Conservation (phyloP, 106 monocot species). For the Vanilla planifolia region DNA sequence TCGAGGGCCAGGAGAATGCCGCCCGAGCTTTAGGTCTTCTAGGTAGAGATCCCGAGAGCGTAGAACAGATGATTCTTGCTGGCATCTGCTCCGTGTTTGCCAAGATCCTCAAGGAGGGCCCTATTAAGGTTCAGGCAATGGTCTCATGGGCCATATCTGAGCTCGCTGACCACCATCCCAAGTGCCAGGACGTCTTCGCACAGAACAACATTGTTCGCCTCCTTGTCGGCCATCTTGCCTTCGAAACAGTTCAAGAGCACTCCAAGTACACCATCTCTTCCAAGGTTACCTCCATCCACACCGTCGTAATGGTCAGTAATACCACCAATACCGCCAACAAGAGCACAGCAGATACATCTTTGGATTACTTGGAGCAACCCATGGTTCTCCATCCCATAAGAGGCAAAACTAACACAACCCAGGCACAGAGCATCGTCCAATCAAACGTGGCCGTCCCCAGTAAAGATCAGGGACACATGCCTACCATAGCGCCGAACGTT, state of each 20-base stretch:
- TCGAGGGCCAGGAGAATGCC: constrained; percentile 72
- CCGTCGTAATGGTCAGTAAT: constrained; percentile 37
- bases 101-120: constrained; percentile 66
- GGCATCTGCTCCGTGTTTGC: constrained; percentile 62
- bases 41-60: constrained; percentile 60
- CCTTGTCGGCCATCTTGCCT: constrained; percentile 81
- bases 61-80: constrained; percentile 46
- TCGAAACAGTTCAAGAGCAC: constrained; percentile 87
- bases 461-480: not conserved
- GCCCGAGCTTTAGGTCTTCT: constrained; percentile 53
- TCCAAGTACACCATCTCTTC: constrained; percentile 58
- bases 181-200: constrained; percentile 68
- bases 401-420: not conserved
- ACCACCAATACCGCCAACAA: constrained; percentile 6
- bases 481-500: not conserved
- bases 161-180: constrained; percentile 49
- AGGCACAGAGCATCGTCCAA: constrained; percentile 13
- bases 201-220: constrained; percentile 75
- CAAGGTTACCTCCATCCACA: constrained; percentile 48
- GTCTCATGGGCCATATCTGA: constrained; percentile 71
- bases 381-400: constrained; percentile 12
- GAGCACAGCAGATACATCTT: not conserved
- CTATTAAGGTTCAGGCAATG: constrained; percentile 67
- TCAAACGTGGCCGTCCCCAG: constrained; percentile 7
- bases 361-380: not conserved